Base-by-base conservation (phyloP, 768 basidiomycete species). In the Ramaria rubella region DNA sequence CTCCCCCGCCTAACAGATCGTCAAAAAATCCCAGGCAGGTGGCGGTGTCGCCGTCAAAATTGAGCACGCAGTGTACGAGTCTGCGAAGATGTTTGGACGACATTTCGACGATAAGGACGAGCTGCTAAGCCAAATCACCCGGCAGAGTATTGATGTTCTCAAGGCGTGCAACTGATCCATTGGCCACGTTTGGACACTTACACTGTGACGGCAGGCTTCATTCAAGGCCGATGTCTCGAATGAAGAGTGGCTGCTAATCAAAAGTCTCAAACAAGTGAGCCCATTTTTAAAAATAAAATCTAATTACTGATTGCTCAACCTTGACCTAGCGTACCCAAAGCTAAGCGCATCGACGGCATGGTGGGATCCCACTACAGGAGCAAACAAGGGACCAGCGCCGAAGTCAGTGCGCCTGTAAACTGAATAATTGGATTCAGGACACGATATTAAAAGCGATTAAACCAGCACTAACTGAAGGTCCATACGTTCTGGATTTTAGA, bases 11-110 rank as follows among this genome's bases (percentile, higher is more conserved):
- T 49, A 65, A 19, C 63, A 92, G 90, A 76, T 91, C 26, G 81
- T 98, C 63, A 98, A 96, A 76, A 94, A 91, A 72, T 77, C 85
- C 2, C 93, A 97, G 69, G 85, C 90, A n/a, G 95, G 93, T 64
- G 94, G 81, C 48, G 95, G 96, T 66, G 94, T 97, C 14, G 95
- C 96, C 0, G 90, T 98, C 63, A 99, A 98, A 79, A 97, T 98
- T 59, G 96, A 98, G 70, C 90, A 95, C 69, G 94, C 94, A 3
- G 87, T 94, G 11, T 94, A 98, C 70, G 89, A 97, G 72, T 87
- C 89, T 24, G 85, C 93, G 27, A 95, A 94, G 72, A 87, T 93
- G 84, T 97, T 89, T 67, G 94, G 94, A 5, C 83, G 94, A 62
- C 95, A 97, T 72, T 97, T 94, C 66, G 87, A 90, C 64, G 94